These are phyloP conservation scores for Talaromyces wortmannii DNA, from an alignment of 495 filamentous ascomycete species.

Conservation along the genomic window DNA sequence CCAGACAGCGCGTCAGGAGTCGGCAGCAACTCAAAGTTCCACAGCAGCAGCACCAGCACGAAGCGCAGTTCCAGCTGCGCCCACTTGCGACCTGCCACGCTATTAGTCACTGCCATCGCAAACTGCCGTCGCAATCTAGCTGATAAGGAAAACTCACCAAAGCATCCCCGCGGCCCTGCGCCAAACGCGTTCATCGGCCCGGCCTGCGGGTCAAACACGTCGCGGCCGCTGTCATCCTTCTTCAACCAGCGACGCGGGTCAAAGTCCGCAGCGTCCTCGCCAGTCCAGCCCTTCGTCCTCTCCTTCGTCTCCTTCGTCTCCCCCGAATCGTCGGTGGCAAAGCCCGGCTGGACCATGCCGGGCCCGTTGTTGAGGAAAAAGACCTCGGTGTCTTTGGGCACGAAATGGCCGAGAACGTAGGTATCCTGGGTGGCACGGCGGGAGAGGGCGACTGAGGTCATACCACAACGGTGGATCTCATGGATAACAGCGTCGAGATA, in stretches of 20 bases:
- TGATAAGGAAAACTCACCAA: constrained; percentile 9
- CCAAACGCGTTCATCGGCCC: constrained; percentile 24
- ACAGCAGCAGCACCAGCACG: constrained; percentile 23
- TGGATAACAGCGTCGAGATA: constrained; percentile 31
- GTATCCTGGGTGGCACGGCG: constrained; percentile 23
- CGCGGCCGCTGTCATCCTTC: not conserved
- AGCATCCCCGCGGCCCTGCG: constrained; percentile 24
- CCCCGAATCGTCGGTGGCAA: constrained; percentile 14
- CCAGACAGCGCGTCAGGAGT: not conserved
- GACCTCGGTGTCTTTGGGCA: constrained; percentile 25
- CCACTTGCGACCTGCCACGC: constrained; percentile 1
- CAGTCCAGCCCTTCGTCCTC: not conserved
- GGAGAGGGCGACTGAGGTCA: constrained; percentile 5
- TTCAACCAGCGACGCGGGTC: constrained; percentile 6
- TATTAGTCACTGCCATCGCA: no score
- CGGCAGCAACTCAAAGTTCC: constrained; percentile 26
- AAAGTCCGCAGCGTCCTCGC: constrained; percentile 5
- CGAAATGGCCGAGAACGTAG: constrained; percentile 16
- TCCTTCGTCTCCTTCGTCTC: not conserved
- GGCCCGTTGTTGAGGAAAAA: constrained; percentile 22
- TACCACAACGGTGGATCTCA: constrained; percentile 20
- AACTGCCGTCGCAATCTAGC: no score
- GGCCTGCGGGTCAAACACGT: constrained; percentile 18
- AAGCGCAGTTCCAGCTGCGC: constrained; percentile 23
- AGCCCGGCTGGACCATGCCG: constrained; percentile 7